Conservation (phyloP, 345 rosid species). For the Salix viminalis region DNA sequence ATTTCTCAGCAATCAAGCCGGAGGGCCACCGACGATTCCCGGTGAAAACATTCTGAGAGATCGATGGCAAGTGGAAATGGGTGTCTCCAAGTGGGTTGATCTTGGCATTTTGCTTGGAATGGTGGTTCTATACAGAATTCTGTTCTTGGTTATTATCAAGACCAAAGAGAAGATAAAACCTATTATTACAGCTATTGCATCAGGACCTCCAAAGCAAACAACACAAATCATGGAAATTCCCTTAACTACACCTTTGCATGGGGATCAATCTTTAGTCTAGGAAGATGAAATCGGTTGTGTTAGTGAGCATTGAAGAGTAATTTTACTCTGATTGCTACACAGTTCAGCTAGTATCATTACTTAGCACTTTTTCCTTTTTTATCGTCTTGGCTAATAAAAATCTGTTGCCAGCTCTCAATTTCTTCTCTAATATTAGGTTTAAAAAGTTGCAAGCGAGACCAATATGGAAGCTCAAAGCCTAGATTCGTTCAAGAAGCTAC, state of each 20-base stretch:
- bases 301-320: no score
- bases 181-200: not conserved
- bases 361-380: no score
- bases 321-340: no score
- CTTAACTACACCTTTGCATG: not conserved
- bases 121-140: constrained; percentile 30
- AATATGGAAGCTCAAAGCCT: no score
- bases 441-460: no score
- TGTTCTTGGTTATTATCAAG: constrained; percentile 37
- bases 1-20: constrained; percentile 11
- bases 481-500: no score
- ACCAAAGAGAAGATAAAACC: constrained; percentile 30
- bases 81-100: constrained; percentile 52
- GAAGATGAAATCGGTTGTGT: not conserved
- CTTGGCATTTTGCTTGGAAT: constrained; percentile 39
- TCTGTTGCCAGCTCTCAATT: no score
- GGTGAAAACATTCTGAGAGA: constrained; percentile 38
- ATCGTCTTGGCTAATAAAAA: no score
- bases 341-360: no score
- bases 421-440: no score
- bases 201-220: not conserved
- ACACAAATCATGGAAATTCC: constrained; percentile 15
- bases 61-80: constrained; percentile 41
- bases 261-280: not conserved
- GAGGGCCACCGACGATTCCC: not conserved